Evolutionary conservation across 2,329 filamentous ascomycete species (phyloP), one percentile per base, ranked within the genome.

Genomic region (Sclerotinia sclerotiorum): DNA sequence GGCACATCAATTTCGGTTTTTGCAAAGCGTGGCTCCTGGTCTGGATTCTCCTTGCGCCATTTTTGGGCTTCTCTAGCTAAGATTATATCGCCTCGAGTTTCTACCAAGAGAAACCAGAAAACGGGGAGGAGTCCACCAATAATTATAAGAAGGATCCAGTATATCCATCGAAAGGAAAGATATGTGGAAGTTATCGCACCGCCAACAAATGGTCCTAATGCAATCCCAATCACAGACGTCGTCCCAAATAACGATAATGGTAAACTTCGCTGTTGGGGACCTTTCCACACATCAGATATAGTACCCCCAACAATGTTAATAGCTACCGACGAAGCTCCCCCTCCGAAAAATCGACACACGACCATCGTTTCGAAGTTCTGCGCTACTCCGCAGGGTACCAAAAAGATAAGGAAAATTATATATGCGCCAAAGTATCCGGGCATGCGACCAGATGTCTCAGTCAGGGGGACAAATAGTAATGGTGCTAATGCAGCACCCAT

Each of bases 181-280:
- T 65, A 51, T 19, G 69, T 52, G 5, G 74, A 61, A 44, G 76
- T 73, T 2, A 70, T 69, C 6, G 73, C 73, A 21, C 76, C 76
- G n/a, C 76, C 54, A 3, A 77, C 72, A 19, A 62, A 62, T 3
- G 76, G 76, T 13, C 76, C 76, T 2, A 76, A 54, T 21, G 70
- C 75, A 27, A 88, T 91, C 11, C 90, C 90, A n/a, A 86, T 88
- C 24, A 93, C 90, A 0, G 89, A 92, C 0, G 89, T 91, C 72
- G 92, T 91, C 63, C 92, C 90, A 35, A 90, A 87, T 67, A 87
- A 67, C 27, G 64, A 69, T 35, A 77, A 68, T 24, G 76, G 75
- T 13, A 75, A 54, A 42, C 73, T 74, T 29, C 78, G 69, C 3
- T 72, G 74, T 70, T 71, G 46, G 1, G 63, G 69, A 32, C 70